Conservation (phyloP, 2,329 filamentous ascomycete species). For the Neocatenulostroma microsporum region DNA sequence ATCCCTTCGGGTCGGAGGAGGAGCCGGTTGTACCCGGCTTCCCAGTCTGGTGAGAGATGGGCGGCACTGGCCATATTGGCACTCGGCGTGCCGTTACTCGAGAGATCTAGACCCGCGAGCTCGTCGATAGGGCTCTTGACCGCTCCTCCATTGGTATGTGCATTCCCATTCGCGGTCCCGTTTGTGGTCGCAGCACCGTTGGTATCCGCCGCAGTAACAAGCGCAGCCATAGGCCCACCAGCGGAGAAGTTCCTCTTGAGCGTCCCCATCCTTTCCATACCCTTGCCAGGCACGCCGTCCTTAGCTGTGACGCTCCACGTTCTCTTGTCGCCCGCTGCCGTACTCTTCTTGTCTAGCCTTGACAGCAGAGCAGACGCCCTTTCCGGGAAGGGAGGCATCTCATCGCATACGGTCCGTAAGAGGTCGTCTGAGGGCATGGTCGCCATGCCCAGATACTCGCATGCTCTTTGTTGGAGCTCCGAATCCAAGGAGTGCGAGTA, state of each 20-base stretch:
- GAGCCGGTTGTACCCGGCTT: conserved; percentile 76
- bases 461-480: conserved; percentile 91
- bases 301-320: conserved; percentile 98
- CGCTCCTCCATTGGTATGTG: conserved; percentile 19
- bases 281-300: conserved; percentile 46
- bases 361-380: conserved; percentile 86
- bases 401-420: conserved; percentile 86
- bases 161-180: conserved; percentile 21
- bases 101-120: conserved; percentile 74
- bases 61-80: conserved; percentile 88
- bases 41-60: conserved; percentile 91
- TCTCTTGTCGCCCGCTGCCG: conserved; percentile 76
- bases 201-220: conserved; percentile 38
- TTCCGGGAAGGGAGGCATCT: conserved; percentile 98
- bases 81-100: conserved; percentile 36
- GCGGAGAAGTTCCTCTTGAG: conserved; percentile 78
- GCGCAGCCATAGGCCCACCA: conserved; percentile 34
- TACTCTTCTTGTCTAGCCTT: conserved; percentile 87
- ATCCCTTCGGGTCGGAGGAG: conserved; percentile 76
- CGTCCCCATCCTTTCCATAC: conserved; percentile 67
- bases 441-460: conserved; percentile 83
- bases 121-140: conserved; percentile 44
- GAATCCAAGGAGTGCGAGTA: conserved; percentile 94
- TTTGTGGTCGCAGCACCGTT: conserved; percentile 26
- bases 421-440: conserved; percentile 84